Base-by-base conservation (phyloP, 768 basidiomycete genomes). In the Gelatoporia subvermispora region DNA sequence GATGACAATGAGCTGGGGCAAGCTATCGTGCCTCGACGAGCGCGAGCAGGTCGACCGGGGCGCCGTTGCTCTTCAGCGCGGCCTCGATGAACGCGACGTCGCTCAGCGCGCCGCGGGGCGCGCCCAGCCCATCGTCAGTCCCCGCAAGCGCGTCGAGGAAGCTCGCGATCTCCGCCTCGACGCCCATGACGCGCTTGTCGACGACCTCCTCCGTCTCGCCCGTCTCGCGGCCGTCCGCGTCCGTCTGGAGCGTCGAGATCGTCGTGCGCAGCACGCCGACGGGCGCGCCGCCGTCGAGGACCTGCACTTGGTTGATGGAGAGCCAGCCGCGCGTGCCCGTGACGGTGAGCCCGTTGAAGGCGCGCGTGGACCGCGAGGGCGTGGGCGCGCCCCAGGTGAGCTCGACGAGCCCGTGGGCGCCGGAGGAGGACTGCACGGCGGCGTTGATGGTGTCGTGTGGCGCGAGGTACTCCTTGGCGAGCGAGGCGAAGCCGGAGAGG, bases 1-100 rank as follows among this genome's bases (percentile, higher is more conserved):
- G n/a, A n/a, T n/a, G n/a, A n/a, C n/a, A n/a, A n/a, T n/a, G n/a
- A n/a, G n/a, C n/a, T n/a, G n/a, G n/a, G n/a, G 13, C 28, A 13
- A 13, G 5, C 37, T 38, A 38, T n/a, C n/a, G 15, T n/a, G 37
- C 46, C 46, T 42, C 42, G 8, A 66, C 60, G 1, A 72, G 60
- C 53, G 64, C 71, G 45, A 61, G 60, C 41, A 92, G 66, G 63
- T 85, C 78, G 2, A 91, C 72, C 34, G 76, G 61, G 49, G 69
- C 58, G 5, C 88, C 88, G 17, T 76, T 66, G 55, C 84, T 85
- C 34, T 76, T 82, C 69, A 93, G 68, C 23, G 78, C 79, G 22
- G 85, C 89, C 68, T 94, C 74, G 50, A 94, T 84, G 57, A 91
- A 71, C 22, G 85, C 87, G 23, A 93, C 81, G 61, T 93, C 91